Conservation (phyloP, 176 grass and related monocot genomes). For the Bothriochloa decipiens region DNA sequence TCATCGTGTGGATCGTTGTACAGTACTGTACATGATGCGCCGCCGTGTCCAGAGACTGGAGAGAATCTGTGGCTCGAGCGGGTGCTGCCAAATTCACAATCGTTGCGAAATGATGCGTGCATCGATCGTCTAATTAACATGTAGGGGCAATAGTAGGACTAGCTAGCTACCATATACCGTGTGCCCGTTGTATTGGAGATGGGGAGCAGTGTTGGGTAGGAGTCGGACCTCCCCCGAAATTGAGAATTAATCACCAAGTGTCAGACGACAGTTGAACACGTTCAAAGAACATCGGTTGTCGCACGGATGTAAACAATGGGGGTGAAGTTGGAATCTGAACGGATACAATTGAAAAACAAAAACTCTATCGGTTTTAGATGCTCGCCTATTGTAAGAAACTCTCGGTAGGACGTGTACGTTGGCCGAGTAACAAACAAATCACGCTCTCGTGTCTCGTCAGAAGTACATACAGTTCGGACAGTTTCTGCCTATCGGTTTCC, state of each 20-base stretch:
- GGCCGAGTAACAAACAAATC: neutral
- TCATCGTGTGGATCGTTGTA: too few species aligned
- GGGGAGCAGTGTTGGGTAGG: neutral
- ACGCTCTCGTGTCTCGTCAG: neutral
- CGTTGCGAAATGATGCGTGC: neutral
- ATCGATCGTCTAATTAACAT: too few species aligned
- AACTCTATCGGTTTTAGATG: neutral
- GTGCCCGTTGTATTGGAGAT: neutral
- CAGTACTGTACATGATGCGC: neutral
- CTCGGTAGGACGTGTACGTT: too few species aligned
- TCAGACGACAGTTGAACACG: conserved; percentile 11
- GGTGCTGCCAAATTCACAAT: conserved; percentile 16
- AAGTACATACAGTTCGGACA: neutral
- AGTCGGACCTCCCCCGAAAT: neutral
- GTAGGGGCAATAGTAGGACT: too few species aligned
- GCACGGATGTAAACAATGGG: neutral
- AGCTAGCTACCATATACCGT: too few species aligned
- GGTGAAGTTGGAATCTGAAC: neutral
- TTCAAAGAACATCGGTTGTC: conserved; percentile 28
- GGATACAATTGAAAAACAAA: too few species aligned
- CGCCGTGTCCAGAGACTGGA: neutral
- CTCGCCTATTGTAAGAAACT: neutral
- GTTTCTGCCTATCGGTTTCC: neutral
- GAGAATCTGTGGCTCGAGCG: neutral
- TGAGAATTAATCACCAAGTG: neutral